Evolutionary conservation across 805 yeast species (phyloP).

Genomic region (Isabelozyma rhagii): DNA sequence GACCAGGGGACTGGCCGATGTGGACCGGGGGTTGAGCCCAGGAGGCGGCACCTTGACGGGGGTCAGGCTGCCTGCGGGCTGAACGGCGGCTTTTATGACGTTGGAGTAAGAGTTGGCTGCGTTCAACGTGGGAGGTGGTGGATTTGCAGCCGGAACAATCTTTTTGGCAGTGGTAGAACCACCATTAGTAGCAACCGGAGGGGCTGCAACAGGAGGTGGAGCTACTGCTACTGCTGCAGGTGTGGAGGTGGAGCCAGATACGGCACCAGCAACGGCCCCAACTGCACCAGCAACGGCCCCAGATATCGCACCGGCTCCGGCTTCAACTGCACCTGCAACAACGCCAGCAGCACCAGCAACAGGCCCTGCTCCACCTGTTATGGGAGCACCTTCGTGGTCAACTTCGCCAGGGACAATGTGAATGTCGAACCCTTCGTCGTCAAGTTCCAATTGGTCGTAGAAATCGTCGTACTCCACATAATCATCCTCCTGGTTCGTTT

Average conservation of each 20-base stretch:
- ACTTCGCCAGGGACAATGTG: conserved; percentile 7
- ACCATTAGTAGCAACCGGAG: not conserved
- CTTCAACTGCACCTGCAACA: conserved; percentile 5
- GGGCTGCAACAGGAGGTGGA: not conserved
- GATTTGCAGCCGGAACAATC: conserved; percentile 12
- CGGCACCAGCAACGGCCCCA: not conserved
- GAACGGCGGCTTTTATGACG: conserved; percentile 18
- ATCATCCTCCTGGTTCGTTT: conserved; percentile 88
- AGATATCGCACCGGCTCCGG: conserved; percentile 7
- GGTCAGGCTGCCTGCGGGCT: conserved; percentile 1
- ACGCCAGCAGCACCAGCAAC: conserved; percentile 6
- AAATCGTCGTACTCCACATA: conserved; percentile 91
- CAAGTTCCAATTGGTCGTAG: conserved; percentile 80
- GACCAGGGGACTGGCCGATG: conserved; percentile 5
- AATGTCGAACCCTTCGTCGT: conserved; percentile 37
- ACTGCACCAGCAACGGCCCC: conserved; percentile 6
- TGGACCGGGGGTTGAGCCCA: conserved; percentile 6
- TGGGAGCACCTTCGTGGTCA: not conserved
- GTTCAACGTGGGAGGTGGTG: conserved; percentile 20
- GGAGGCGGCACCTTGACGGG: conserved; percentile 10
- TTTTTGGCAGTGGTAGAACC: conserved; percentile 15
- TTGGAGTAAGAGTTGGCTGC: conserved; percentile 20
- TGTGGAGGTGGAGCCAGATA: conserved; percentile 6
- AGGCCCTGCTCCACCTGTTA: conserved; percentile 6
- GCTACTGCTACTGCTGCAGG: not conserved